Base-by-base conservation (phyloP, 768 basidiomycete species). In the Hypsizygus marmoreus region DNA sequence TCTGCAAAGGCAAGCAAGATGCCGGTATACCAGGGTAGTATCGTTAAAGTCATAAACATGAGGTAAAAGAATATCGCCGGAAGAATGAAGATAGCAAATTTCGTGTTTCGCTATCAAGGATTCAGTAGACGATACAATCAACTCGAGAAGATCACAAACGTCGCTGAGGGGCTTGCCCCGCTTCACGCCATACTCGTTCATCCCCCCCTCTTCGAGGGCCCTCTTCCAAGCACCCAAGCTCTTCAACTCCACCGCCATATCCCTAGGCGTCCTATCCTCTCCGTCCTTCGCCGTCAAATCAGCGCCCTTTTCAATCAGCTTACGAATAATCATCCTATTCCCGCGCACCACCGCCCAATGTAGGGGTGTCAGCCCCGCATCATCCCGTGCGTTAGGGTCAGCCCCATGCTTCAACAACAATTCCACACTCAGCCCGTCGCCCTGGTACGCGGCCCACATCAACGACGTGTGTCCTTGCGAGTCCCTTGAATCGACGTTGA, bases 371-470 rank as follows among this genome's bases (percentile, higher is more conserved):
- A 99, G 76, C 0, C 93, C 95, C 0, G 79, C 69, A 56, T 91
- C 84, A 61, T 98, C 97, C 26, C 79, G 78, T 10, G 85, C 65
- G 47, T 82, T 82, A 1, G 86, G 75, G 47, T 82, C 88, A 2
- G 97, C 94, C 2, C 91, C 91, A 54, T 95, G 91, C 45, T 84
- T 80, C 40, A 99, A 76, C 31, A 99, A 69, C 35, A 98, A 66
- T 52, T 97, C 94, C 4, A 98, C 94, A 2, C 90, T 92, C 25
- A 98, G 79, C 2, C 93, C 94, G 60, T 99, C 97, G 35, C 97
- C 97, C 64, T 99, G 97, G 66, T 98, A 99, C 7, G 93, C 91
- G 4, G 97, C 97, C 97, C 97, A 99, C 91, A 97, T 97, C 39
- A 98, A 76, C 0, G 91, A 78, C 0, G 95, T 97, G 62, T 98